Percentiles rank a stretch among this genome's conserved stretches.
Evolutionary conservation across 129 eudicot genomes (phyloP).

Genomic region (Chrysanthemum seticuspe): DNA sequence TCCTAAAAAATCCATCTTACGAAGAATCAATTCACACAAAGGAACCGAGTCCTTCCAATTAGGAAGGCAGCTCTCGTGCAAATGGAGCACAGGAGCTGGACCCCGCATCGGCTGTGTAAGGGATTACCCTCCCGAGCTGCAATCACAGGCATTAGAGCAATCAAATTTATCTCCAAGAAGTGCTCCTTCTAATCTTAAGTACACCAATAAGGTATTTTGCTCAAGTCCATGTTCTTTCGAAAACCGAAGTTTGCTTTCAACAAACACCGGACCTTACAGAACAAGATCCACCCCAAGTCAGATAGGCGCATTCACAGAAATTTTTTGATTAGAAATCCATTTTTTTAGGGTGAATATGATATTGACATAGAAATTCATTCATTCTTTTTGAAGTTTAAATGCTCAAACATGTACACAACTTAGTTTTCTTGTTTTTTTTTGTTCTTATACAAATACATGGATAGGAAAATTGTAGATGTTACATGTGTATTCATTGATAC

Average conservation of each 20-base stretch:
- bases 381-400: constrained; percentile 32
- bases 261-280: constrained; percentile 32
- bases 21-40: constrained; percentile 76
- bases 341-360: constrained; percentile 57
- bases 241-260: constrained; percentile 24
- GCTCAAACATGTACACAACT: constrained; percentile 26
- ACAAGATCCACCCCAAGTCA: constrained; percentile 37
- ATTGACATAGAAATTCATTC: constrained; percentile 40
- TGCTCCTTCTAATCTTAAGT: constrained; percentile 33
- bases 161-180: constrained; percentile 79
- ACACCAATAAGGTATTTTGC: not conserved
- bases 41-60: constrained; percentile 64
- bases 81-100: constrained; percentile 99
- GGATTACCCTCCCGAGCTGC: constrained; percentile 86
- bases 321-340: constrained; percentile 23
- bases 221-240: too few species aligned
- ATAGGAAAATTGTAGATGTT: constrained; percentile 28
- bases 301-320: constrained; percentile 26
- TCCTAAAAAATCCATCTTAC: constrained; percentile 53
- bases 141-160: constrained; percentile 80
- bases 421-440: constrained; percentile 19
- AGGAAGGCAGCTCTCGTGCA: constrained; percentile 79
- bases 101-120: constrained; percentile 89
- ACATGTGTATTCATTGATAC: constrained; percentile 29
- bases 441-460: constrained; percentile 2